phyloP scores from a whole-genome alignment of 73 alveolate genomes.

The Blepharisma stoltei region DNA sequence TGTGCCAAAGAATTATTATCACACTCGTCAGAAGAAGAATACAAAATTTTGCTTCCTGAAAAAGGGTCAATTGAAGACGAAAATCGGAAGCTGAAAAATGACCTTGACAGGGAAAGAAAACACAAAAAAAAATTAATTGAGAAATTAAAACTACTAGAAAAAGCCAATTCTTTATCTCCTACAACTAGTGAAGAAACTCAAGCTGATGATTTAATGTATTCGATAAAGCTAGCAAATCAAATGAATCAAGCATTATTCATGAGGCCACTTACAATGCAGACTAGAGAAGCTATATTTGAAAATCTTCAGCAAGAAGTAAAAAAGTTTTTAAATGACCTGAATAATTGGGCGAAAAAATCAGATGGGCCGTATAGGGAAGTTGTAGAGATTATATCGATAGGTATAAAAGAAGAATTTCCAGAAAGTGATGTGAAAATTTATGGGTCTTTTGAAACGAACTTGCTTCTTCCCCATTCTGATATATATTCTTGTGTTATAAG shows the following conservation, averaged over 20 bases:
- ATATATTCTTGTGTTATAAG: too few species aligned
- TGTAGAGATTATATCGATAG: not conserved
- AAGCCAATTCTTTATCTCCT: too few species aligned
- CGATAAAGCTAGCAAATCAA: not conserved
- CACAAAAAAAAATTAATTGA: too few species aligned
- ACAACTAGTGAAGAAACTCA: too few species aligned
- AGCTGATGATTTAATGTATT: too few species aligned
- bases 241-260: not conserved
- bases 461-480: conserved; percentile 39
- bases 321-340: not conserved
- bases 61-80: too few species aligned
- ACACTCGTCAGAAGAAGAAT: too few species aligned
- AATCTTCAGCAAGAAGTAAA: not conserved
- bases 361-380: not conserved
- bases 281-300: not conserved
- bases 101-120: too few species aligned
- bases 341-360: not conserved
- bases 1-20: too few species aligned
- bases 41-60: too few species aligned
- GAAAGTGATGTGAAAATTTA: conserved; percentile 31
- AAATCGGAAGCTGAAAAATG: too few species aligned
- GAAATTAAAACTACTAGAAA: too few species aligned
- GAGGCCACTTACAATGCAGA: not conserved
- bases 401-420: not conserved
- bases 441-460: conserved; percentile 44